Conservation (phyloP, 169 alveolate genomes). For the Plasmodium gaboni region DNA sequence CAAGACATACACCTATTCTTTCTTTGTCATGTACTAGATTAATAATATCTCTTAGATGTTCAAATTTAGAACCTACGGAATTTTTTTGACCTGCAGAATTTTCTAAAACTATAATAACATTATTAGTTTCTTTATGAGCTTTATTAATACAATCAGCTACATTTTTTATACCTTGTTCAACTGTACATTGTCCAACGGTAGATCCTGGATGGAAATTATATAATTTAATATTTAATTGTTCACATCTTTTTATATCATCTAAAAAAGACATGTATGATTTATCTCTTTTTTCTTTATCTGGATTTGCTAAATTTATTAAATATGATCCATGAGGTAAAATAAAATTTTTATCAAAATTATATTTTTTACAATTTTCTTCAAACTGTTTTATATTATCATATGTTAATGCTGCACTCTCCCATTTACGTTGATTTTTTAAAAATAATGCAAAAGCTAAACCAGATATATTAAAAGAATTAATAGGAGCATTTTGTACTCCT, state of each 20-base stretch:
- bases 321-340: conserved; percentile 93
- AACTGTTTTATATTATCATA: conserved; percentile 80
- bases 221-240: conserved; percentile 86
- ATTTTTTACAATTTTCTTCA: conserved; percentile 78
- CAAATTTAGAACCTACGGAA: conserved; percentile 90
- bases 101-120: conserved; percentile 89
- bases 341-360: conserved; percentile 80
- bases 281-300: conserved; percentile 90
- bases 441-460: conserved; percentile 92
- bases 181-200: conserved; percentile 86
- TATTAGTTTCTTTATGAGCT: conserved; percentile 86
- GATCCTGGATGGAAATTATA: conserved; percentile 94
- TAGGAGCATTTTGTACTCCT: conserved; percentile 89
- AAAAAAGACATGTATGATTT: conserved; percentile 87
- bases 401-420: conserved; percentile 90
- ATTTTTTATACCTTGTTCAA: conserved; percentile 85
- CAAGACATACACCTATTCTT: conserved; percentile 93
- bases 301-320: conserved; percentile 91
- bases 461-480: conserved; percentile 86
- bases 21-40: conserved; percentile 84
- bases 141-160: conserved; percentile 87
- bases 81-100: conserved; percentile 93
- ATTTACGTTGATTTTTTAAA: conserved; percentile 90
- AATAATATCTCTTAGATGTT: conserved; percentile 89
- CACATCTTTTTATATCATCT: conserved; percentile 92